Evolutionary conservation across 495 filamentous ascomycete genomes (phyloP).

Genomic region (Glonium stellatum): DNA sequence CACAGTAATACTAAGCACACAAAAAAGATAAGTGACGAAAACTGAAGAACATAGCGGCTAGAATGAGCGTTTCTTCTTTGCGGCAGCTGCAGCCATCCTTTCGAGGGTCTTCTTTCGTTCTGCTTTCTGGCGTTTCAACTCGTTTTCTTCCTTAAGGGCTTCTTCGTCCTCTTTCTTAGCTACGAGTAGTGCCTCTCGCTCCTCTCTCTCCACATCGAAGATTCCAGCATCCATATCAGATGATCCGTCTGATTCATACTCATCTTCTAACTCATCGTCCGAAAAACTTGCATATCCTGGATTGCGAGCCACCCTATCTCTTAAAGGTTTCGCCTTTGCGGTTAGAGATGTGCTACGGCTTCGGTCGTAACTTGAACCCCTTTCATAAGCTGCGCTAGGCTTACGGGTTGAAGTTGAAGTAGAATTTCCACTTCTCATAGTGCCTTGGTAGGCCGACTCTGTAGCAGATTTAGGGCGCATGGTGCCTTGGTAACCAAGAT

Average conservation of each 20-base stretch:
- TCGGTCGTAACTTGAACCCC: conserved; percentile 6
- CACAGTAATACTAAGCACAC: neutral
- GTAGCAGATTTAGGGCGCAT: conserved; percentile 38
- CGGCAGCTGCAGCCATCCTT: conserved; percentile 34
- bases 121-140: conserved; percentile 50
- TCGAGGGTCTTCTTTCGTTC: conserved; percentile 48
- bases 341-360: conserved; percentile 6
- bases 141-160: conserved; percentile 47
- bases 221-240: conserved; percentile 63
- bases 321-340: neutral
- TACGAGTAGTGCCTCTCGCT: conserved; percentile 42
- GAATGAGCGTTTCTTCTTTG: conserved; percentile 34
- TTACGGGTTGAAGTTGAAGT: conserved; percentile 33
- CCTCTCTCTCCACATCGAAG: conserved; percentile 54
- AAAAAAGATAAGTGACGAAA: neutral
- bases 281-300: conserved; percentile 30
- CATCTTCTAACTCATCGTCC: conserved; percentile 44
- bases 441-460: conserved; percentile 52
- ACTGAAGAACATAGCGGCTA: neutral
- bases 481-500: conserved; percentile 46
- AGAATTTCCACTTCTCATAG: conserved; percentile 39
- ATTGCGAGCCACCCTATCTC: conserved; percentile 16
- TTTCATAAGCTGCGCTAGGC: conserved; percentile 28
- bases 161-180: conserved; percentile 56
- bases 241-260: conserved; percentile 49